These are phyloP conservation scores for Gossypium ekmanianum DNA, from an alignment of 345 rosid genomes.

Conservation along the genomic window DNA sequence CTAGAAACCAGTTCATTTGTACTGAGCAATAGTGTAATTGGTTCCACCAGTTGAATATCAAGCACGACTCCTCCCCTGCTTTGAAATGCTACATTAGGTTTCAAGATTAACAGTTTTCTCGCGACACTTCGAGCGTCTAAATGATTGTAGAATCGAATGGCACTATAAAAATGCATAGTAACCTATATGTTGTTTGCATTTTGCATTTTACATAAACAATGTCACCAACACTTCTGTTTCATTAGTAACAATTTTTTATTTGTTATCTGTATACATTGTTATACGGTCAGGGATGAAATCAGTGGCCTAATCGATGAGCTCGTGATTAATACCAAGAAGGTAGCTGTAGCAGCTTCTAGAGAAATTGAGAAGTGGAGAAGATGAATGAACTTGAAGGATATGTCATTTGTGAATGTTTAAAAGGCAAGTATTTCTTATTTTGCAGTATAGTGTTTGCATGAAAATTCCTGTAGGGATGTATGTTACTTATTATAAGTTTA, in stretches of 20 bases:
- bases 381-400: conserved; percentile 23
- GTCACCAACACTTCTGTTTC: neutral
- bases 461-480: neutral
- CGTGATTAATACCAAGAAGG: conserved; percentile 56
- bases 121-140: neutral
- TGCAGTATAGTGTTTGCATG: neutral
- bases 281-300: conserved; percentile 52
- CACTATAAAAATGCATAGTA: neutral
- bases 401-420: neutral
- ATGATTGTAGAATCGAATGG: neutral
- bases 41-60: neutral
- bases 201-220: neutral
- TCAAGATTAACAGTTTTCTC: neutral
- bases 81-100: neutral
- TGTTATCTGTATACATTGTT: neutral
- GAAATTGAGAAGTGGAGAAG: conserved; percentile 88
- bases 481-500: neutral
- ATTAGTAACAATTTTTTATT: neutral
- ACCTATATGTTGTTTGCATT: neutral
- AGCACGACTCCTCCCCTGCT: neutral
- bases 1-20: neutral
- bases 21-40: neutral
- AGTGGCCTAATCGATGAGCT: conserved; percentile 61
- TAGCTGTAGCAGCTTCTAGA: conserved; percentile 55
- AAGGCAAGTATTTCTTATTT: neutral